Conservation (phyloP, 169 alveolate species). For the Fabrea salina region DNA sequence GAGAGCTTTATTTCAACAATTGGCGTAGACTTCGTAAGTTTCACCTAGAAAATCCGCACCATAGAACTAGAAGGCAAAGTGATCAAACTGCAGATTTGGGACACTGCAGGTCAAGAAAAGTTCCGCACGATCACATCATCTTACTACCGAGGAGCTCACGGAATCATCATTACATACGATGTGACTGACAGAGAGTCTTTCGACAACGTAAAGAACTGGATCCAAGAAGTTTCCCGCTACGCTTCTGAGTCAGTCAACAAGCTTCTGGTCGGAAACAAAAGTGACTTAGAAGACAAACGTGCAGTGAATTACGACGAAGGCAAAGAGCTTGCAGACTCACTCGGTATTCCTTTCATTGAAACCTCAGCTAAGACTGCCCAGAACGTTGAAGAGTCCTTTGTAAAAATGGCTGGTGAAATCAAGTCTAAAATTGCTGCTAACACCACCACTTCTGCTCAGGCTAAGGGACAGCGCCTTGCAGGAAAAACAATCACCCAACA, state of each 20-base stretch:
- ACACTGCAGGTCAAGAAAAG: constrained; percentile 67
- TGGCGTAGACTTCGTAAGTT: constrained; percentile 84
- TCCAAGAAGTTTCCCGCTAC: constrained; percentile 88
- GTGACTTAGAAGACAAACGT: constrained; percentile 82
- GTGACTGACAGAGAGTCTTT: constrained; percentile 90
- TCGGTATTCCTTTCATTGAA: constrained; percentile 88
- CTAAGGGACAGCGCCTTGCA: neutral
- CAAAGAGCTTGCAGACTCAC: constrained; percentile 82
- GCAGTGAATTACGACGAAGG: constrained; percentile 67
- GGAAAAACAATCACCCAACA: neutral
- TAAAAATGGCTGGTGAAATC: constrained; percentile 55
- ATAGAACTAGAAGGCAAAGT: constrained; percentile 7
- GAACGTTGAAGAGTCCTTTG: constrained; percentile 85
- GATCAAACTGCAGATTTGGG: constrained; percentile 62
- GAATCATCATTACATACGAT: constrained; percentile 62
- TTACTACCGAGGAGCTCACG: constrained; percentile 65
- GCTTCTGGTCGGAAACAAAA: constrained; percentile 90
- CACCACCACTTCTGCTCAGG: too few relatives aligned
- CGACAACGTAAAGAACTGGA: constrained; percentile 93
- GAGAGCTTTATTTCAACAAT: constrained; percentile 89
- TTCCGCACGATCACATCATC: constrained; percentile 52
- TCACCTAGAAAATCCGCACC: neutral
- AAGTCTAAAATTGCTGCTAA: constrained; percentile 25
- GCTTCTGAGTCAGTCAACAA: constrained; percentile 87
- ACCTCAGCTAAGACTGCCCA: constrained; percentile 92